Evolutionary conservation across 83 land plant species (phyloP), one percentile per base, ranked within the genome.

Genomic region (Isoetes engelmannii): DNA sequence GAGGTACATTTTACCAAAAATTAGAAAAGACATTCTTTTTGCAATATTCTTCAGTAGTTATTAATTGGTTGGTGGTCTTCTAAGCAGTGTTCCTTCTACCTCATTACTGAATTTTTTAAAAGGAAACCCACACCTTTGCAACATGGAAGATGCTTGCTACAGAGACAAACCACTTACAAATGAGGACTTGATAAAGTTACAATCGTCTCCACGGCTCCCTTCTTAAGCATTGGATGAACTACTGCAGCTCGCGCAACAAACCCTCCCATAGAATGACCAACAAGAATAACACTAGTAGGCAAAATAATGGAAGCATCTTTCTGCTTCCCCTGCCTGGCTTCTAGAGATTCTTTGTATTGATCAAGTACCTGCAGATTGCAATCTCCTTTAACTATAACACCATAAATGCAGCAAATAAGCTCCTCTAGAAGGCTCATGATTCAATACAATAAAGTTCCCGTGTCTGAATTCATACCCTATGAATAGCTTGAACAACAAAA

Each of bases 191-290:
- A 94, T 67, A 94, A 88, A 4, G 99, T 90, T 42, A 94, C 60
- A 45, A 94, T 69, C 48, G 99, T 94, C 74, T 88, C 83, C 51
- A 94, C 93, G 15, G 87, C 86, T 28, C 83, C 83, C 66, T 82
- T 82, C 64, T 97, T 73, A 51, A 94, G 75, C 60, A 80, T 78
- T 20, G 90, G 88, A 67, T 90, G 99, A 28, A 94, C 84, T 55
- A 81, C 72, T 12, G 93, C 97, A 63, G 99, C 99, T 82, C 99
- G 83, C 57, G 99, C 99, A 51, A 94, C 97, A 86, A 94, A 90
- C 6, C 99, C 99, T 48, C 99, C 99, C 97, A 94, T 88, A 49
- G 99, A 94, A 69, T 94, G 99, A 42, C 99, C 99, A 71, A 94
- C 93, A 74, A 94, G 75, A 57, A 94, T 94, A 6, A 94, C 99